Conservation (phyloP, 768 basidiomycete species). For the Leccinellum rugosiceps region DNA sequence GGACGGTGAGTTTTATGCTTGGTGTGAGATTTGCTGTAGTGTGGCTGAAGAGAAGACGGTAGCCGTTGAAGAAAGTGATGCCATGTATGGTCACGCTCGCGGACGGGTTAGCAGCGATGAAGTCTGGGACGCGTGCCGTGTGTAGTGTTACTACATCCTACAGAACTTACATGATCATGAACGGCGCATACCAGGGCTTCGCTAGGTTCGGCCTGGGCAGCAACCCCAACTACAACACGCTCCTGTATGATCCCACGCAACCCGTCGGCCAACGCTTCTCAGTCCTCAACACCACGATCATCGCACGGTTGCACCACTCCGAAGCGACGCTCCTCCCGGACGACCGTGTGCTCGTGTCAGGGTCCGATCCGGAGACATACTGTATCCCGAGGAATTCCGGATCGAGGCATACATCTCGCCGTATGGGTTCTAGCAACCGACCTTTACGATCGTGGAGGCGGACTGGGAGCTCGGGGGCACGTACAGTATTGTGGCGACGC, state of each 20-base stretch:
- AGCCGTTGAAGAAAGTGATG: slow-evolving; percentile 77
- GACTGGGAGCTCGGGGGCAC: slow-evolving; percentile 61
- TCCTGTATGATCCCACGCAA: slow-evolving; percentile 68
- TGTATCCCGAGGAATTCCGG: slow-evolving; percentile 76
- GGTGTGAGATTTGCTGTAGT: too few relatives aligned
- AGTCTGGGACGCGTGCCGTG: too few relatives aligned
- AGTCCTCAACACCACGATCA: slow-evolving; percentile 62
- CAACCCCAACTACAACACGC: slow-evolving; percentile 59
- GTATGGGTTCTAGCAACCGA: slow-evolving; percentile 68
- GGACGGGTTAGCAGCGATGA: slow-evolving; percentile 16
- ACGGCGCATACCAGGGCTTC: slow-evolving; percentile 66
- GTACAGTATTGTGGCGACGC: slow-evolving; percentile 49
- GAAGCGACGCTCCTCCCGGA: slow-evolving; percentile 73
- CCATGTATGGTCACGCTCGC: slow-evolving; percentile 70
- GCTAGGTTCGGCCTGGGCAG: slow-evolving; percentile 71
- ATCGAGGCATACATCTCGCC: slow-evolving; percentile 82
- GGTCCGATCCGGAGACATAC: slow-evolving; percentile 64
- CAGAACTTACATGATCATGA: slow-evolving; percentile 54
- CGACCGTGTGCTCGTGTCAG: slow-evolving; percentile 71
- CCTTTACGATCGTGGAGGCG: slow-evolving; percentile 50
- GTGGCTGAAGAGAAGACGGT: neutral
- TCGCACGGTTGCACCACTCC: slow-evolving; percentile 76
- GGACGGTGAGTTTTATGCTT: too few relatives aligned
- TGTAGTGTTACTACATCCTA: slow-evolving; percentile 8
- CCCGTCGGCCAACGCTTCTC: slow-evolving; percentile 62